Evolutionary conservation across 306 rosid genomes (phyloP).

Genomic region (Cucumis sativus): Cucumber_9930_V3 NC_026660.2:28229501-28230000

Average conservation of each 20-base stretch:
- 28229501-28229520: neutral
- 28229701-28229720: neutral
- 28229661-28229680: neutral
- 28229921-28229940: conserved; percentile 86
- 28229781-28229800: neutral
- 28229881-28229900: conserved; percentile 72
- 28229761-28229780: neutral
- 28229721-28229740: neutral
- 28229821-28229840: conserved; percentile 31
- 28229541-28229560: neutral
- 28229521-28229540: neutral
- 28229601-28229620: neutral
- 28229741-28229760: neutral
- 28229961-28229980: conserved; percentile 10
- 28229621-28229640: neutral
- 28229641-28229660: neutral
- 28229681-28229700: neutral
- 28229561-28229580: neutral
- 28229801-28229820: neutral
- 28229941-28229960: conserved; percentile 90
- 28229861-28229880: conserved; percentile 99
- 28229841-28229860: conserved; percentile 97
- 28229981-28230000: neutral
- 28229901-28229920: conserved; percentile 82
- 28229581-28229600: neutral